Evolutionary conservation across 2,329 filamentous ascomycete genomes (phyloP).

Genomic region (Lachnellula occidentalis): DNA sequence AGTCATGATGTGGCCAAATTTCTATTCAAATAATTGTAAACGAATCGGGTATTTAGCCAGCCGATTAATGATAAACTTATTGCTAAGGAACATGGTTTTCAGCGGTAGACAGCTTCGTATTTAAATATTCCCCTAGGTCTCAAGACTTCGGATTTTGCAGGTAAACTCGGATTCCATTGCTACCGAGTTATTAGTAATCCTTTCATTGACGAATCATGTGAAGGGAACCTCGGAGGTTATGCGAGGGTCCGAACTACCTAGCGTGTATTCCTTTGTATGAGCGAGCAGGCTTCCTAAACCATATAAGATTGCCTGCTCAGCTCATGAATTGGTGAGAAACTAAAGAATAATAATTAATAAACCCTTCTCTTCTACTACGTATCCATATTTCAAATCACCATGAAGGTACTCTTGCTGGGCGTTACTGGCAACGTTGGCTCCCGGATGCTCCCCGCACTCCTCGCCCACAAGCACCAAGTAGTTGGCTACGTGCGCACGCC

Average conservation of each 20-base stretch:
- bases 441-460: slow-evolving; percentile 20
- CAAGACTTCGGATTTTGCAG: slow-evolving; percentile 1
- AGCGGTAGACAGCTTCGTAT: slow-evolving; percentile 1
- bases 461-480: slow-evolving; percentile 17
- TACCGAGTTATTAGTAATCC: slow-evolving; percentile 5
- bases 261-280: neutral
- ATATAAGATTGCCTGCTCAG: neutral
- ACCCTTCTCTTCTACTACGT: neutral
- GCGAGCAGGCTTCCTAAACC: neutral
- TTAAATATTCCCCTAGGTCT: slow-evolving; percentile 1
- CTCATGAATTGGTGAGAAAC: neutral
- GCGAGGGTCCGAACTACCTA: slow-evolving; percentile 6
- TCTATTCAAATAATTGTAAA: neutral
- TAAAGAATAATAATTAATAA: neutral
- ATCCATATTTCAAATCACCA: slow-evolving; percentile 7
- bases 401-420: slow-evolving; percentile 22
- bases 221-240: neutral
- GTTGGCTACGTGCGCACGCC: slow-evolving; percentile 20
- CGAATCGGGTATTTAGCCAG: no score
- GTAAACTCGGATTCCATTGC: slow-evolving; percentile 7
- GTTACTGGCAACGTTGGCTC: slow-evolving; percentile 23
- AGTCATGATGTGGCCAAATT: neutral
- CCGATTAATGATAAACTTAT: neutral
- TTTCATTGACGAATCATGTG: neutral
- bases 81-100: neutral